Percentiles rank a stretch among this genome's conserved stretches.
Conservation (phyloP, 768 basidiomycete genomes). For the Mycena chlorophos region DNA sequence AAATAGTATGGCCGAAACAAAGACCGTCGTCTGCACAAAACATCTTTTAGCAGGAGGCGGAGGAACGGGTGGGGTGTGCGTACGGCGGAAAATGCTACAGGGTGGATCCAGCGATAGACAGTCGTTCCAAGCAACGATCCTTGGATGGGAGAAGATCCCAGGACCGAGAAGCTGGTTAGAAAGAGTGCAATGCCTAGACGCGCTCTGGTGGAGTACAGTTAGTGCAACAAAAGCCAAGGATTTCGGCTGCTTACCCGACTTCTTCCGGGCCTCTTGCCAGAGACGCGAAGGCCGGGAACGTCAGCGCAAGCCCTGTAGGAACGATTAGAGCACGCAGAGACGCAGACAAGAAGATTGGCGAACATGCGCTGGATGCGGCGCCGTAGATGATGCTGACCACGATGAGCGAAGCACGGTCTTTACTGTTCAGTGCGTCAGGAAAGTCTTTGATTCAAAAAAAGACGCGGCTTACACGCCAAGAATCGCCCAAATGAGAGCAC, state of each 20-base stretch:
- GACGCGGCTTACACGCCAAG: conserved; percentile 34
- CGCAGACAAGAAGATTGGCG: conserved; percentile 10
- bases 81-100: conserved; percentile 38
- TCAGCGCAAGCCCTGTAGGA: conserved; percentile 35
- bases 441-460: neutral
- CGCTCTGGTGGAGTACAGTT: conserved; percentile 33
- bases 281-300: conserved; percentile 31
- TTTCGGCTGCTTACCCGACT: conserved; percentile 41
- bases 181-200: conserved; percentile 39
- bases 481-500: conserved; percentile 41
- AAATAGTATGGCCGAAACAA: too few species aligned
- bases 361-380: conserved; percentile 48
- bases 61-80: too few species aligned
- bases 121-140: conserved; percentile 34
- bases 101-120: conserved; percentile 33
- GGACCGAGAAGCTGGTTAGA: conserved; percentile 33
- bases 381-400: conserved; percentile 49
- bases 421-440: conserved; percentile 22
- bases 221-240: too few species aligned
- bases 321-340: neutral
- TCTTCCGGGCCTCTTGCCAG: conserved; percentile 35
- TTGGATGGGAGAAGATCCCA: conserved; percentile 38
- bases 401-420: conserved; percentile 37
- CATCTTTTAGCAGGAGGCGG: too few species aligned
- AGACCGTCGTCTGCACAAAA: too few species aligned